Base-by-base conservation (phyloP, 2,329 filamentous ascomycete genomes). In the Kalmusia sp. region DNA sequence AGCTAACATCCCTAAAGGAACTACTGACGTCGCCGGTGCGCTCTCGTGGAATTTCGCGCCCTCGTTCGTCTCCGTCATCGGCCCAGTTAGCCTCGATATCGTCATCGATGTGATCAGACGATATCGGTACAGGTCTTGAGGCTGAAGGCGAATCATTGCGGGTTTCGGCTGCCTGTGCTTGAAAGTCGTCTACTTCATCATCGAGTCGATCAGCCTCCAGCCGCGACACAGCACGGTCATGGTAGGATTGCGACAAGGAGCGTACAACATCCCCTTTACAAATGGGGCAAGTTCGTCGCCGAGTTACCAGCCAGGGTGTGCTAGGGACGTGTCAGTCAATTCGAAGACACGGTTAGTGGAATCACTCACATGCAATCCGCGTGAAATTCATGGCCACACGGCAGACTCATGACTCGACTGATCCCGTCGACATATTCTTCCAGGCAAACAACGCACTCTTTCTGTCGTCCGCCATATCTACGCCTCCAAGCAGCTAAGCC, bases 341-440 rank as follows among this genome's bases (percentile, higher is more conserved):
- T 59, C 60, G 2, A 12, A 27, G 1, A 14, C 9, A 6, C 19
- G 8, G 9, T 19, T 11, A 14, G 4, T 8, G 17, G n/a, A 12
- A 44, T 51, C 41, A 89, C 92, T 88, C 79, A 96, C 92, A 99
- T 98, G 92, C 95, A 99, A 71, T 96, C 92, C 24, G 83, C 93
- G 74, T 99, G 95, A 75, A 98, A 99, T 69, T 99, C 95, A 73
- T 99, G 95, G 30, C 95, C 95, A 76, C 95, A 99, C 7, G 95
- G 95, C 54, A 99, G 78, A 70, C 92, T 96, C 95, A 99, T 99
- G 33, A 99, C 93, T 68, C 87, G 86, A 72, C 92, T 96, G 65
- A 97, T 87, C 33, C 95, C 95, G 73, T 97, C 93, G 19, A 96
- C 82, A 68, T 98, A 99, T 71, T 99, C 95, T 70, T 99, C 95